Conservation (phyloP, 1,284 basidiomycete genomes). For the Paramarasmius palmivorus region DNA sequence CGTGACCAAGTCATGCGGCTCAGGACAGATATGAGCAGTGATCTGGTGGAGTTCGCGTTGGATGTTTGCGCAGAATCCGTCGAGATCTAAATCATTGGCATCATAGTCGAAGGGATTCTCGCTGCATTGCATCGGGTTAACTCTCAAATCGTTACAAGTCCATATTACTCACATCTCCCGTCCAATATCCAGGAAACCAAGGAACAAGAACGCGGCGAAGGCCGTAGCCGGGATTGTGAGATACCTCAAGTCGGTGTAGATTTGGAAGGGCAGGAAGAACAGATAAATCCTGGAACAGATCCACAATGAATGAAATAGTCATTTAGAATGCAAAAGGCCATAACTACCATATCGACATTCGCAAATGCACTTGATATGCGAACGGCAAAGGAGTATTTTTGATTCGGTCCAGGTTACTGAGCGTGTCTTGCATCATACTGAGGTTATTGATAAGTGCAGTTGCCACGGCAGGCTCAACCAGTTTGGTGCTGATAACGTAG, state of each 20-base stretch:
- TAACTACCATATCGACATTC: constrained; percentile 61
- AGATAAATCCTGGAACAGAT: too few relatives aligned
- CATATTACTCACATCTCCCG: constrained; percentile 57
- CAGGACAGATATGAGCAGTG: constrained; percentile 58
- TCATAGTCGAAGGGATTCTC: constrained; percentile 75
- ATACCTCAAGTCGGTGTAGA: constrained; percentile 50
- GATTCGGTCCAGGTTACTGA: constrained; percentile 61
- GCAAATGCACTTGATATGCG: constrained; percentile 67
- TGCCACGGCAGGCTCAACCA: constrained; percentile 53
- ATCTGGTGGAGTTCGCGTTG: constrained; percentile 67
- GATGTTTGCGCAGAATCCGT: constrained; percentile 62
- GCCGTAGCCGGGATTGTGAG: constrained; percentile 62
- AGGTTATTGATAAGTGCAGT: constrained; percentile 49
- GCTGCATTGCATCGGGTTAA: constrained; percentile 28
- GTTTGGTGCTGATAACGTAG: too few relatives aligned
- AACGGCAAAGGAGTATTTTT: constrained; percentile 66
- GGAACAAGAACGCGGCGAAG: constrained; percentile 60
- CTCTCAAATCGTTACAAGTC: neutral
- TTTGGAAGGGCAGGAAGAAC: constrained; percentile 71
- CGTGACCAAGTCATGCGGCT: constrained; percentile 54
- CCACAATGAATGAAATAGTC: too few relatives aligned
- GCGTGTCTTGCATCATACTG: constrained; percentile 52
- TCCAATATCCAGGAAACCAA: constrained; percentile 73
- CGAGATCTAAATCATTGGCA: constrained; percentile 67
- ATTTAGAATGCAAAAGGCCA: neutral